phyloP scores from a whole-genome alignment of 2,329 filamentous ascomycete genomes.

The Purpureocillium takamizusanense region DNA sequence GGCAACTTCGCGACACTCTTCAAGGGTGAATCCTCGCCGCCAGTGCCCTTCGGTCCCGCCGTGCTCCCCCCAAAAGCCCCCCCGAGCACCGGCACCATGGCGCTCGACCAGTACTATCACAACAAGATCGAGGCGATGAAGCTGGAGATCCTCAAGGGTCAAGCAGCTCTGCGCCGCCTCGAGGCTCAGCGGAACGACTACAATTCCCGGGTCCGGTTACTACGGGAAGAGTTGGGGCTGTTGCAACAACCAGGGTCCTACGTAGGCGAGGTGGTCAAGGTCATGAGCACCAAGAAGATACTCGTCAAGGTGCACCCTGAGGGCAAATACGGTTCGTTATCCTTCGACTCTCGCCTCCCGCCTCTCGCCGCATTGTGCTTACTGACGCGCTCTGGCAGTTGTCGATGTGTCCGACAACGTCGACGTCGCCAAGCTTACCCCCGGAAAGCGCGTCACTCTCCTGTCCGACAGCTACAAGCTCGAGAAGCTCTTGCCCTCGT shows the following conservation, averaged over 20 bases:
- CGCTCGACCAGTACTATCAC: constrained; percentile 98
- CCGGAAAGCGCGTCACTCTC: constrained; percentile 94
- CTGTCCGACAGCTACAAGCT: constrained; percentile 97
- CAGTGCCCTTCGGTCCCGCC: neutral
- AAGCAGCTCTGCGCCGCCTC: constrained; percentile 86
- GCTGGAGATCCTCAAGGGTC: constrained; percentile 98
- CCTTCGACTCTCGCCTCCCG: no score
- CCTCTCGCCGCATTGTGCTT: no score
- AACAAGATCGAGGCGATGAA: constrained; percentile 99
- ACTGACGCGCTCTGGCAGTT: constrained; percentile 43
- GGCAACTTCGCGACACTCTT: no score
- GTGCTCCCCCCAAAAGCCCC: neutral
- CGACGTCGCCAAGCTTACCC: constrained; percentile 89
- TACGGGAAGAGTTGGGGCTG: constrained; percentile 90
- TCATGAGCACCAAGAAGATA: constrained; percentile 99
- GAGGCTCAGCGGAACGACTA: constrained; percentile 99
- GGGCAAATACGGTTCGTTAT: constrained; percentile 87
- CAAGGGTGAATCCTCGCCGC: neutral
- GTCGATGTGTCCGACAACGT: constrained; percentile 93
- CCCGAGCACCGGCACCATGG: constrained; percentile 55
- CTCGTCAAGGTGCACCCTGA: constrained; percentile 98
- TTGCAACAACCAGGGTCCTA: constrained; percentile 97
- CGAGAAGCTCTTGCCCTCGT: constrained; percentile 96
- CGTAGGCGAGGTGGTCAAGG: constrained; percentile 98
- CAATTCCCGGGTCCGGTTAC: constrained; percentile 90